A percentile compares a stretch with the other conserved stretches of the same genome.
phyloP scores from a whole-genome alignment of 1,139 yeast genomes.

The Suhomyces bribrorum region DNA sequence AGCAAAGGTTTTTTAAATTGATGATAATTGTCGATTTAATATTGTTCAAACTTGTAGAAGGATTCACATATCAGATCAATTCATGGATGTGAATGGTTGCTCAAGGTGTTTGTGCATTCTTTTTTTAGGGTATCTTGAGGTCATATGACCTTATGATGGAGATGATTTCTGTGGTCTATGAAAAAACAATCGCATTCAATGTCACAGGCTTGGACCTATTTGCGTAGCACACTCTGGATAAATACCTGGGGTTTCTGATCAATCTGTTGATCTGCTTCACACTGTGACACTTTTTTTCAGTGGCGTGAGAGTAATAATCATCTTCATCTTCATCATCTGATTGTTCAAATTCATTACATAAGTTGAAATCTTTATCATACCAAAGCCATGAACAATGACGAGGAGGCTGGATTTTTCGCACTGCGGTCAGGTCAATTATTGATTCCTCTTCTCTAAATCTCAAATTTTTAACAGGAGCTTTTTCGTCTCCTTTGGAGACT shows the following conservation, averaged over 20 bases:
- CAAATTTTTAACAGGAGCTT: constrained; percentile 10
- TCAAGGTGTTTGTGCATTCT: too few relatives aligned
- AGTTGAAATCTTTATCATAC: constrained; percentile 37
- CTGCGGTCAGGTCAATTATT: constrained; percentile 13
- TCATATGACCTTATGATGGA: too few relatives aligned
- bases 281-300: constrained; percentile 20
- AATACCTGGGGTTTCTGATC: constrained; percentile 18
- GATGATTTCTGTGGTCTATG: too few relatives aligned
- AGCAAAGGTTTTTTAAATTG: too few relatives aligned
- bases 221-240: constrained; percentile 34
- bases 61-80: too few relatives aligned
- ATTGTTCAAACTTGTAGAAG: too few relatives aligned
- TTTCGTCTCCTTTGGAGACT: constrained; percentile 7
- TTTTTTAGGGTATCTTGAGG: too few relatives aligned
- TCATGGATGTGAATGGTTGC: too few relatives aligned
- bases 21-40: too few relatives aligned
- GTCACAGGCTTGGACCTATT: constrained; percentile 25
- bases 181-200: constrained; percentile 34
- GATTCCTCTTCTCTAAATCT: constrained; percentile 24
- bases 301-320: constrained; percentile 13
- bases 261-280: constrained; percentile 29
- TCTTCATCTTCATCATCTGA: constrained; percentile 22
- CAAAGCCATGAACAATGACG: constrained; percentile 37
- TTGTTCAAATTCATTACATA: constrained; percentile 30
- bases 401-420: constrained; percentile 2